phyloP scores from a whole-genome alignment of 352 stramenopile species.

The Phytophthora boehmeriae region DNA sequence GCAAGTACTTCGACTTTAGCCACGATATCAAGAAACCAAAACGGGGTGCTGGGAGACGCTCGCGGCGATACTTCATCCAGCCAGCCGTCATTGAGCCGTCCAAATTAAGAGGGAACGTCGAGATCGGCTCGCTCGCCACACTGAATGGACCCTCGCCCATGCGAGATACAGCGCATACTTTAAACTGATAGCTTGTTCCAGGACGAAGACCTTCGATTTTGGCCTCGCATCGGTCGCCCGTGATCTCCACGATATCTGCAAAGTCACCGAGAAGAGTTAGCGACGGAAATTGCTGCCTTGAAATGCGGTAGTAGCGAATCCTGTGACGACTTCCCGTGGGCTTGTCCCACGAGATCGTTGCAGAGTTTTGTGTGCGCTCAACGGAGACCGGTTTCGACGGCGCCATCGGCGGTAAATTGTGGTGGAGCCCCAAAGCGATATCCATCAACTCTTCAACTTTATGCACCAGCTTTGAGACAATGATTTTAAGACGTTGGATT shows the following conservation, averaged over 20 bases:
- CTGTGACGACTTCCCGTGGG: constrained; percentile 71
- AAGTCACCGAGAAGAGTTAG: constrained; percentile 86
- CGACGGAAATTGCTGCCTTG: constrained; percentile 78
- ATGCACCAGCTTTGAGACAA: constrained; percentile 88
- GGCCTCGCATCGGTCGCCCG: constrained; percentile 50
- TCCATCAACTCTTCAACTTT: constrained; percentile 91
- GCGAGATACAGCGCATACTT: constrained; percentile 81
- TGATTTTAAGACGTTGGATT: constrained; percentile 85
- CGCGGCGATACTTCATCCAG: constrained; percentile 87
- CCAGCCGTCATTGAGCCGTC: constrained; percentile 76
- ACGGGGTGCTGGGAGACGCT: constrained; percentile 57
- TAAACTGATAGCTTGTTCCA: constrained; percentile 86
- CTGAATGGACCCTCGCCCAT: constrained; percentile 90
- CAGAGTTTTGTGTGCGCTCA: constrained; percentile 74
- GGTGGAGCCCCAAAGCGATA: constrained; percentile 83
- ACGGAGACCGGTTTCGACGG: constrained; percentile 59
- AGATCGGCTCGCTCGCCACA: constrained; percentile 65
- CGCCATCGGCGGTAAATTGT: constrained; percentile 85
- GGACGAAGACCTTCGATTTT: constrained; percentile 82
- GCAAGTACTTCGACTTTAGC: constrained; percentile 78
- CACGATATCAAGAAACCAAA: constrained; percentile 59
- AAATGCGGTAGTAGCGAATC: constrained; percentile 86
- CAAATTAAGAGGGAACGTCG: constrained; percentile 77
- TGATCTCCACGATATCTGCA: constrained; percentile 78
- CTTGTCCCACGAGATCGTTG: constrained; percentile 75